Evolutionary conservation across 805 yeast species (phyloP).

Genomic region (Priceomyces medius): DNA sequence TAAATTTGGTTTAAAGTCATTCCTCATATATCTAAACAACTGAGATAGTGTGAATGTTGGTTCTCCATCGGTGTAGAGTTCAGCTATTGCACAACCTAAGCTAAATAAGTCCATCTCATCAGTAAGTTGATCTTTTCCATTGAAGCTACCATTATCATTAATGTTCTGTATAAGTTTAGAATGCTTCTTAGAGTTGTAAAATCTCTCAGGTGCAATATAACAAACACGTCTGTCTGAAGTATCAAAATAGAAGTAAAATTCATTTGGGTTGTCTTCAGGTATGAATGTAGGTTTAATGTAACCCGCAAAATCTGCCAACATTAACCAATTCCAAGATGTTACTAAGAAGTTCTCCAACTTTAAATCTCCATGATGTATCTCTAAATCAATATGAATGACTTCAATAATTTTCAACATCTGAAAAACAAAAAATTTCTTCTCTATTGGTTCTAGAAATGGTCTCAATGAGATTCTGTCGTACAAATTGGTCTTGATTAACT

Average conservation of each 20-base stretch:
- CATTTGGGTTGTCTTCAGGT: constrained; percentile 93
- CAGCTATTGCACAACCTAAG: constrained; percentile 87
- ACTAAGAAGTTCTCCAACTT: constrained; percentile 86
- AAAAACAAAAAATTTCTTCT: constrained; percentile 79
- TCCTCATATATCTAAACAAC: constrained; percentile 73
- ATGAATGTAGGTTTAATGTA: constrained; percentile 74
- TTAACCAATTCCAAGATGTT: constrained; percentile 86
- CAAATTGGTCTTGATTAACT: constrained; percentile 72
- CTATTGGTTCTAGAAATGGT: constrained; percentile 80
- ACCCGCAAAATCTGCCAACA: constrained; percentile 78
- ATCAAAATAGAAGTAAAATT: constrained; percentile 88
- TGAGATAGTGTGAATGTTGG: constrained; percentile 86
- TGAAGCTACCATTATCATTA: constrained; percentile 25
- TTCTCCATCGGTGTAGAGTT: constrained; percentile 80
- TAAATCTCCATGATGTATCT: constrained; percentile 83
- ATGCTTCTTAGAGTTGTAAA: constrained; percentile 39
- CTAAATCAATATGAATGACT: constrained; percentile 57
- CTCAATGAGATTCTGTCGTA: constrained; percentile 84
- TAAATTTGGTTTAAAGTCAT: constrained; percentile 65
- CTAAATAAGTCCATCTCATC: constrained; percentile 80
- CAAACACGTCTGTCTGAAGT: constrained; percentile 84
- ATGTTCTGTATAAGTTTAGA: constrained; percentile 16
- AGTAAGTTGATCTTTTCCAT: constrained; percentile 35
- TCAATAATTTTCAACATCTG: constrained; percentile 69
- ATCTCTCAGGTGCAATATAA: constrained; percentile 93